Percentiles rank a stretch among this genome's conserved stretches.
Conservation (phyloP, 768 basidiomycete genomes). For the Boletus edulis region DNA sequence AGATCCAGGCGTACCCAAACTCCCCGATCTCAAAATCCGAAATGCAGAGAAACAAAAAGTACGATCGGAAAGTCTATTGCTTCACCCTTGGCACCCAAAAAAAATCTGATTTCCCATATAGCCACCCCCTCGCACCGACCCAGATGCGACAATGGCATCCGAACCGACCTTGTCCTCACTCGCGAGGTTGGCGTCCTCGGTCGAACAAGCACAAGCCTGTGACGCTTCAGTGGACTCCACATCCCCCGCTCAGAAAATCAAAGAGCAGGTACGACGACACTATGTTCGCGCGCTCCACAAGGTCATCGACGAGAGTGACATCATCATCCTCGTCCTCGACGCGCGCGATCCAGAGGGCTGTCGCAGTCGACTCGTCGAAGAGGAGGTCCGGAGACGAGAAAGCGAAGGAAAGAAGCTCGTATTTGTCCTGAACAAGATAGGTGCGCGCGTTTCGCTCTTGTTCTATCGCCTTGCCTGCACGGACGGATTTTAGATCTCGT, state of each 20-base stretch:
- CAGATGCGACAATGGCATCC: constrained; percentile 65
- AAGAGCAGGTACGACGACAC: constrained; percentile 67
- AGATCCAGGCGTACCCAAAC: constrained; percentile 84
- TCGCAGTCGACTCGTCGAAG: constrained; percentile 87
- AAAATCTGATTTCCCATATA: neutral
- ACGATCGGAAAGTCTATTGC: constrained; percentile 35
- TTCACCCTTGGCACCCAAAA: neutral
- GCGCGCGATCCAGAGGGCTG: constrained; percentile 96
- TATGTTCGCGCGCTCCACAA: constrained; percentile 82
- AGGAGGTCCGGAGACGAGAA: constrained; percentile 85
- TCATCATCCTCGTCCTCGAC: constrained; percentile 87
- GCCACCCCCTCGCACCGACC: constrained; percentile 37
- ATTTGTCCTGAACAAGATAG: constrained; percentile 96
- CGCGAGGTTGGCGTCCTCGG: constrained; percentile 46
- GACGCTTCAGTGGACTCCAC: constrained; percentile 33
- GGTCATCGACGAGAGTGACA: constrained; percentile 92
- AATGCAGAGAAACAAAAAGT: constrained; percentile 50
- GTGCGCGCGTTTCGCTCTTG: constrained; percentile 41
- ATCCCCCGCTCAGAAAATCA: constrained; percentile 45
- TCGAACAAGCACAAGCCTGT: constrained; percentile 4
- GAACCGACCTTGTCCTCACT: constrained; percentile 68
- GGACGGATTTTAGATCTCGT: constrained; percentile 67
- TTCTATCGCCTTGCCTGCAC: neutral
- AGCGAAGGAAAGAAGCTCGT: constrained; percentile 89
- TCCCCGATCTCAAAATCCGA: constrained; percentile 67